Base-by-base conservation (phyloP, 1,284 basidiomycete genomes). In the Ganoderma meredithae region DNA sequence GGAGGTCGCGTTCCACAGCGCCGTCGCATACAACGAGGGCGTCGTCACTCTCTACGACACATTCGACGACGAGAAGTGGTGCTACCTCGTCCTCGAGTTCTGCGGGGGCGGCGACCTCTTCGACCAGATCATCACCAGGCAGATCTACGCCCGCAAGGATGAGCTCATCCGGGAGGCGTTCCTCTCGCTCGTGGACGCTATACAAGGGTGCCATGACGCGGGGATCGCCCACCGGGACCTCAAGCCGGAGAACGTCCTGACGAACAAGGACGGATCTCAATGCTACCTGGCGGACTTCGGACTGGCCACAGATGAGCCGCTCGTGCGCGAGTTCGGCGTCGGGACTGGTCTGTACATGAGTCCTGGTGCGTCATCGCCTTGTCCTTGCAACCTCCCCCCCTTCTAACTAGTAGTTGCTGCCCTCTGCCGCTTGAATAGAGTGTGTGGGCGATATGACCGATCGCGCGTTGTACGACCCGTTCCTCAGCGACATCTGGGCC, bases 401-500 rank as follows among this genome's bases (percentile, higher is more conserved):
- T 39, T 39, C 36, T 39, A 0, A 3, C 9, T 7, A 19, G n/a
- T 19, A 8, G 9, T 25, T 19, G 1, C 5, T 44, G 31, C 1
- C 9, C 15, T 9, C 15, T 19, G 10, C 59, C 10, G 2, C 47
- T 12, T 15, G 10, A 39, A 39, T 8, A 60, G 59, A 60, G 40
- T 31, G 27, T 19, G 40, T 36, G 15, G 59, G 59, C 6, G 41
- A 60, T 10, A 17, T 44, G 6, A 31, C 33, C 12, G 36, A 12
- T 7, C 40, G 33, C 33, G 17, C 25, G 40, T 10, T 40, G n/a
- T 60, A 43, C 17, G 39, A 44, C 13, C 59, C 2, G 40, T 67
- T 9, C 95, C 95, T 81, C 66, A 93, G 91, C 77, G 96, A 98
- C 76, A 87, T 97, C 68, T 98, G 96, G 96, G 91, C 96, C 3